These are phyloP conservation scores for Marsdenia floribunda DNA, from an alignment of 257 asterid genomes.

Conservation along the genomic window DNA sequence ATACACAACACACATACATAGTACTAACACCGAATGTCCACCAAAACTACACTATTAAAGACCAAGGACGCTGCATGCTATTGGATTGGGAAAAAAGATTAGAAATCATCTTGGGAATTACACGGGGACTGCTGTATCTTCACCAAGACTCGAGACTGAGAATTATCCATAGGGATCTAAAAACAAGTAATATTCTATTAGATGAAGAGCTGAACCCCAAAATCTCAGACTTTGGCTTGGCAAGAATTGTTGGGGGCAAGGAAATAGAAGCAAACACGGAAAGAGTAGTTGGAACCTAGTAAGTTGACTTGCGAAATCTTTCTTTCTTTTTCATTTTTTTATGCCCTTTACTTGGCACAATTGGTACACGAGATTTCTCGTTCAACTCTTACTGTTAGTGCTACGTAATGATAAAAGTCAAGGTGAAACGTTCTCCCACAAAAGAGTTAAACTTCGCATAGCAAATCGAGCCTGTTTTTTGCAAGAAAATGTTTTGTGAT, in stretches of 20 bases:
- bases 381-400: too few relatives aligned
- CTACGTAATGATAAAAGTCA: too few relatives aligned
- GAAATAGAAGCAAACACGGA: conserved; percentile 9
- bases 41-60: neutral
- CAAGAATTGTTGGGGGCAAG: conserved; percentile 5
- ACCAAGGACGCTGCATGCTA: neutral
- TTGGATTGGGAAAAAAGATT: conserved; percentile 11
- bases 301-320: neutral
- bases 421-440: too few relatives aligned
- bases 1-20: too few relatives aligned
- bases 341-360: too few relatives aligned
- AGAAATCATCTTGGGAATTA: conserved; percentile 12
- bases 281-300: conserved; percentile 13
- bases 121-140: conserved; percentile 14
- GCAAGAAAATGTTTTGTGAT: neutral
- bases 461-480: too few relatives aligned
- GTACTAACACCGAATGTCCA: neutral
- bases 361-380: too few relatives aligned
- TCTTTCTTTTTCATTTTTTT: too few relatives aligned
- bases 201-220: conserved; percentile 17
- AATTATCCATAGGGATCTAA: conserved; percentile 16
- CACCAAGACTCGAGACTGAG: conserved; percentile 15
- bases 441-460: too few relatives aligned
- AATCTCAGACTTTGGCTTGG: conserved; percentile 18
- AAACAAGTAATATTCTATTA: conserved; percentile 14